Conservation (phyloP, 805 yeast species). For the Kregervanrija pseudodelftensis region DNA sequence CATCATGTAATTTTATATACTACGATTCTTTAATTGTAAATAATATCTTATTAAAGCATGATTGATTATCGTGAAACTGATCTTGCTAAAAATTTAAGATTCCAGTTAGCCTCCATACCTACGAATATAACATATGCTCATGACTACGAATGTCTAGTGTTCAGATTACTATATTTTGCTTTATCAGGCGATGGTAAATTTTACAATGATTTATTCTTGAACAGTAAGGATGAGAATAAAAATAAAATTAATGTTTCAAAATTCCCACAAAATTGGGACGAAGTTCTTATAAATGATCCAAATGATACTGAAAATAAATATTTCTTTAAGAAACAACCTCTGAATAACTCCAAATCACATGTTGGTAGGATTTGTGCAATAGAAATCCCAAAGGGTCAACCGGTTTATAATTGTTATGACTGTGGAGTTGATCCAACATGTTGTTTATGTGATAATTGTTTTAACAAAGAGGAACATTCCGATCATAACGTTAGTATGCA, state of each 20-base stretch:
- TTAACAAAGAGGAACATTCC: conserved; percentile 59
- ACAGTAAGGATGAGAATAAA: conserved; percentile 1
- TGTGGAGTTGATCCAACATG: conserved; percentile 78
- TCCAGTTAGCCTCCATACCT: conserved; percentile 8
- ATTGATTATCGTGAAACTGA: conserved; percentile 5
- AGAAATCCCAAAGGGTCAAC: conserved; percentile 52
- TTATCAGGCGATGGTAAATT: conserved; percentile 8
- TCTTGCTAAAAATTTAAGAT: conserved; percentile 4
- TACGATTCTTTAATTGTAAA: neutral
- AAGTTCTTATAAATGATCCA: conserved; percentile 11
- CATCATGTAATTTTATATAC: neutral
- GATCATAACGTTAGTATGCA: conserved; percentile 57
- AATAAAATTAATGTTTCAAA: neutral
- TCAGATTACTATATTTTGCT: conserved; percentile 12
- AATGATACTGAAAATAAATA: conserved; percentile 11
- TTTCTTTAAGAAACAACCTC: conserved; percentile 16
- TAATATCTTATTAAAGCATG: neutral
- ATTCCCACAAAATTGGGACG: conserved; percentile 22
- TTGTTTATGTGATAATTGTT: conserved; percentile 68
- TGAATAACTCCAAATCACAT: conserved; percentile 31
- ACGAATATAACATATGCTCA: conserved; percentile 2
- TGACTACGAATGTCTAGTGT: conserved; percentile 4
- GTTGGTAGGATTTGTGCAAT: conserved; percentile 64
- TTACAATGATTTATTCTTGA: conserved; percentile 6
- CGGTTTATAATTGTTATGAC: conserved; percentile 65